Percentiles rank a stretch among this genome's conserved stretches.
These are phyloP conservation scores for Fusarium hainanense DNA, from an alignment of 2,329 filamentous ascomycete genomes.

Conservation along the genomic window DNA sequence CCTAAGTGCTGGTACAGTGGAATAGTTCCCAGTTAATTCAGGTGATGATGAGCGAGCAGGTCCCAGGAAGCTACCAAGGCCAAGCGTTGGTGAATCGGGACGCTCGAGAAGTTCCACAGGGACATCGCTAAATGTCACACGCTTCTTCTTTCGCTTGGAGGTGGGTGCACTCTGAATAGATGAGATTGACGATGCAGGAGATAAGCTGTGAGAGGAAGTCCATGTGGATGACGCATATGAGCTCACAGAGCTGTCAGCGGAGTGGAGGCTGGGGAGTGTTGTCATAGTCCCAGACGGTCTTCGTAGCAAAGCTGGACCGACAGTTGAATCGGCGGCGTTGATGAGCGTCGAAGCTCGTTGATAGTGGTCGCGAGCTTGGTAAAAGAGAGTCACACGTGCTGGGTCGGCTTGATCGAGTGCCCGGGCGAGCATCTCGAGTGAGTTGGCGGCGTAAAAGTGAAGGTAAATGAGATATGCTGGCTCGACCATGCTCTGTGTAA, in stretches of 20 bases:
- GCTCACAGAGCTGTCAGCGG: slow-evolving; percentile 59
- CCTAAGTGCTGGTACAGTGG: not conserved
- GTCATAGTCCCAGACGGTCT: slow-evolving; percentile 54
- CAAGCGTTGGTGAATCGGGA: slow-evolving; percentile 70
- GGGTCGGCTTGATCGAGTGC: slow-evolving; percentile 59
- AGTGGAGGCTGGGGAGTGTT: slow-evolving; percentile 48
- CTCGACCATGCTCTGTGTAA: slow-evolving; percentile 55
- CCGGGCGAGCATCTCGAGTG: slow-evolving; percentile 67
- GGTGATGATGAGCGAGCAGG: slow-evolving; percentile 44
- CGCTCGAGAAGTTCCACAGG: slow-evolving; percentile 61
- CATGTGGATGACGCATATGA: slow-evolving; percentile 49
- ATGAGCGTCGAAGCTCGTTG: slow-evolving; percentile 61
- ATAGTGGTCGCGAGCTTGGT: slow-evolving; percentile 65
- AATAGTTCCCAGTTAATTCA: slow-evolving; percentile 33
- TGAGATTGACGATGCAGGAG: slow-evolving; percentile 51
- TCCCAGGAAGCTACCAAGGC: slow-evolving; percentile 59
- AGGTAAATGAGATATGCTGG: slow-evolving; percentile 68
- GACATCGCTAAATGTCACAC: slow-evolving; percentile 53
- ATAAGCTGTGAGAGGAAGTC: slow-evolving; percentile 35
- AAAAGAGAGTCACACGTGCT: slow-evolving; percentile 60
- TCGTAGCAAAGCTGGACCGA: slow-evolving; percentile 54
- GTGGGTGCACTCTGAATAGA: slow-evolving; percentile 52
- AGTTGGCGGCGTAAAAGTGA: slow-evolving; percentile 71
- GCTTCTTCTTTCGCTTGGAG: slow-evolving; percentile 54
- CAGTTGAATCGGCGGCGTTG: slow-evolving; percentile 58